Percentiles rank a stretch among this genome's conserved stretches.
phyloP scores from a whole-genome alignment of 495 filamentous ascomycete genomes.

The Podospora conica region DNA sequence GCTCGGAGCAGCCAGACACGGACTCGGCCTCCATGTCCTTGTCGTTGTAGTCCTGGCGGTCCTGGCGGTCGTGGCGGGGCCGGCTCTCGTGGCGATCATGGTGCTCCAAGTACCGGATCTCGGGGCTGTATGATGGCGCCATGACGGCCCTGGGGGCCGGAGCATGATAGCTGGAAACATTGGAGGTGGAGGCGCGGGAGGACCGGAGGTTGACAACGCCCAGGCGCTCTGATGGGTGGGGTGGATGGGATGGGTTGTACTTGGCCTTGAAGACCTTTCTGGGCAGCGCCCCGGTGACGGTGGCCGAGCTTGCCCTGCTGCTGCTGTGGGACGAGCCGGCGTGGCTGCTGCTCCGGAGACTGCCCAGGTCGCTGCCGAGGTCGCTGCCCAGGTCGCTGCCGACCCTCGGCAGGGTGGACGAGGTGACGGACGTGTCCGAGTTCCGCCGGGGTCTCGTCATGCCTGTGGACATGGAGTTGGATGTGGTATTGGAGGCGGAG shows the following conservation, averaged over 20 bases:
- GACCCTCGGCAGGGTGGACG: slow-evolving; percentile 25
- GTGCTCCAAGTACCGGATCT: slow-evolving; percentile 6
- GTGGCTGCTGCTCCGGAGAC: not conserved
- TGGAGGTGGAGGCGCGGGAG: slow-evolving; percentile 20
- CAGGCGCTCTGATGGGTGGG: slow-evolving; percentile 23
- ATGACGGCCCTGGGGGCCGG: slow-evolving; percentile 21
- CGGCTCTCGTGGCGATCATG: not conserved
- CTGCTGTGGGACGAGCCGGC: not conserved
- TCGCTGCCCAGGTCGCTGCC: slow-evolving; percentile 23
- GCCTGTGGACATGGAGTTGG: not conserved
- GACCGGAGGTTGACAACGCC: slow-evolving; percentile 24
- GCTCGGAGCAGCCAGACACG: slow-evolving; percentile 37
- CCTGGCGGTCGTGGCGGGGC: slow-evolving; percentile 11
- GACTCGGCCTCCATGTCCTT: slow-evolving; percentile 36
- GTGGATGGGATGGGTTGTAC: slow-evolving; percentile 13
- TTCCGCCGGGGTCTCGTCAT: slow-evolving; percentile 21
- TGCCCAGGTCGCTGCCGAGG: not conserved
- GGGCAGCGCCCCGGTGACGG: slow-evolving; percentile 17
- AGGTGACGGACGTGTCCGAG: slow-evolving; percentile 31
- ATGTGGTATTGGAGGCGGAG: slow-evolving; percentile 4
- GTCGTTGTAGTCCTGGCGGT: slow-evolving; percentile 20
- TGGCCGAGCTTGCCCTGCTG: slow-evolving; percentile 7
- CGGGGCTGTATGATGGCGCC: slow-evolving; percentile 16
- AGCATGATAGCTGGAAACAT: slow-evolving; percentile 17
- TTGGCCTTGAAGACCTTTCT: slow-evolving; percentile 31